phyloP scores from a whole-genome alignment of 1,284 basidiomycete genomes.

The Puccinia triticina region DNA sequence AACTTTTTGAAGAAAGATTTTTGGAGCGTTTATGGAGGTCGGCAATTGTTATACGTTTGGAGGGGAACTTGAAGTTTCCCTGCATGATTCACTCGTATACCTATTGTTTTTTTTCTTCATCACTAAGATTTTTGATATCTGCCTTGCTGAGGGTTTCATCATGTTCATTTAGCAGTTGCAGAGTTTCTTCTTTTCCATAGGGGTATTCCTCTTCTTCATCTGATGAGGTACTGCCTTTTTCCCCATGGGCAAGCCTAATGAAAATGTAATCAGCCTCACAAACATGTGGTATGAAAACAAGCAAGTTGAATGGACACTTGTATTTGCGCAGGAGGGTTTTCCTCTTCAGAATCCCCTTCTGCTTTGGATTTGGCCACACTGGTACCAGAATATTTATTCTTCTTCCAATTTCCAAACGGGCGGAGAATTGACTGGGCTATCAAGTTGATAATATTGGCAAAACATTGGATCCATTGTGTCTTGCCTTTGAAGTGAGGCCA shows the following conservation, averaged over 20 bases:
- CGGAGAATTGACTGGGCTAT: not conserved
- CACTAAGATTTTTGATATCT: not conserved
- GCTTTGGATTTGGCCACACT: not conserved
- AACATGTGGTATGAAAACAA: not conserved
- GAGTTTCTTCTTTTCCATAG: not conserved
- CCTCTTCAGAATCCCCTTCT: too few relatives aligned
- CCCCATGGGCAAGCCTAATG: too few relatives aligned
- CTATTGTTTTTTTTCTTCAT: not conserved
- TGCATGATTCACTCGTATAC: not conserved
- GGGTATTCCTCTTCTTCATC: not conserved
- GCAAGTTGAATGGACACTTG: not conserved
- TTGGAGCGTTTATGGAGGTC: constrained; percentile 97
- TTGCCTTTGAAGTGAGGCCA: too few relatives aligned
- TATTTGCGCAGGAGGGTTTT: not conserved
- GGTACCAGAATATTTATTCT: too few relatives aligned
- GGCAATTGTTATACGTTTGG: constrained; percentile 86
- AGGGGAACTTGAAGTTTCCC: constrained; percentile 75
- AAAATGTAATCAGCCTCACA: too few relatives aligned
- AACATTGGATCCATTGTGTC: not conserved
- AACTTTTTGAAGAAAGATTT: constrained; percentile 68
- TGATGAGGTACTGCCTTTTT: too few relatives aligned
- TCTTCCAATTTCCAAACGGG: not conserved
- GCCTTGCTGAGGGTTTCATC: not conserved
- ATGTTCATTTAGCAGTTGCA: too few relatives aligned
- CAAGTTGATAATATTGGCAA: not conserved